Percentiles rank a stretch among this genome's conserved stretches.
Evolutionary conservation across 805 yeast genomes (phyloP).

Genomic region (Starmera quercuum): DNA sequence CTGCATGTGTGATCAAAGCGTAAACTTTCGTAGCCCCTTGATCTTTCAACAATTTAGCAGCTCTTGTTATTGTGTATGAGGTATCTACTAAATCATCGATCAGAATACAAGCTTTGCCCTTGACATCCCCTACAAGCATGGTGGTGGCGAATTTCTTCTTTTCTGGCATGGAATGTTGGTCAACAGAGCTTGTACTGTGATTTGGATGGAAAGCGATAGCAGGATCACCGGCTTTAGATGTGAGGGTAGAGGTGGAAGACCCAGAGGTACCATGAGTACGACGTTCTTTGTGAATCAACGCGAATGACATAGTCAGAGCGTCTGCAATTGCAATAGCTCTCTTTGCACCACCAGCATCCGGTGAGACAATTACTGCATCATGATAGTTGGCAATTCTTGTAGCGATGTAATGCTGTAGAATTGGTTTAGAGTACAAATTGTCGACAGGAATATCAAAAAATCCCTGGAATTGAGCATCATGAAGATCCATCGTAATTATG

Average conservation of each 20-base stretch:
- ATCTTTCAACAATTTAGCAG: conserved; percentile 85
- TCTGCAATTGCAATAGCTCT: conserved; percentile 95
- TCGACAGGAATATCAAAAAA: conserved; percentile 96
- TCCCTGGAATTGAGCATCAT: conserved; percentile 97
- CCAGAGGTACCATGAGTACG: conserved; percentile 34
- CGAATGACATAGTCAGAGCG: conserved; percentile 79
- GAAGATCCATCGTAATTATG: conserved; percentile 94
- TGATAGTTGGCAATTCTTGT: conserved; percentile 71
- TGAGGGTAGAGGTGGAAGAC: conserved; percentile 10
- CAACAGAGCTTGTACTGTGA: conserved; percentile 17
- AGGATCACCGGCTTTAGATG: conserved; percentile 4
- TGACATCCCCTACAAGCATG: conserved; percentile 94
- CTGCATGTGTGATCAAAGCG: conserved; percentile 87
- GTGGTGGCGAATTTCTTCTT: conserved; percentile 59
- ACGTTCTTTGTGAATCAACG: conserved; percentile 91
- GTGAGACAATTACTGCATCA: conserved; percentile 88
- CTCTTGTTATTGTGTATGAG: conserved; percentile 83
- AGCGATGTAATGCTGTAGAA: conserved; percentile 77
- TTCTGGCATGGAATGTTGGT: conserved; percentile 10
- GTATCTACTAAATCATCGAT: conserved; percentile 95
- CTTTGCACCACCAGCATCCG: conserved; percentile 99
- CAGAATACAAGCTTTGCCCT: conserved; percentile 77
- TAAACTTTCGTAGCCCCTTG: conserved; percentile 86
- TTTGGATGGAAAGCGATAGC: conserved; percentile 11
- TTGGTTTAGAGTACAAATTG: conserved; percentile 82